phyloP scores from a whole-genome alignment of 257 asterid genomes.

The Lithospermum erythrorhizon region DNA sequence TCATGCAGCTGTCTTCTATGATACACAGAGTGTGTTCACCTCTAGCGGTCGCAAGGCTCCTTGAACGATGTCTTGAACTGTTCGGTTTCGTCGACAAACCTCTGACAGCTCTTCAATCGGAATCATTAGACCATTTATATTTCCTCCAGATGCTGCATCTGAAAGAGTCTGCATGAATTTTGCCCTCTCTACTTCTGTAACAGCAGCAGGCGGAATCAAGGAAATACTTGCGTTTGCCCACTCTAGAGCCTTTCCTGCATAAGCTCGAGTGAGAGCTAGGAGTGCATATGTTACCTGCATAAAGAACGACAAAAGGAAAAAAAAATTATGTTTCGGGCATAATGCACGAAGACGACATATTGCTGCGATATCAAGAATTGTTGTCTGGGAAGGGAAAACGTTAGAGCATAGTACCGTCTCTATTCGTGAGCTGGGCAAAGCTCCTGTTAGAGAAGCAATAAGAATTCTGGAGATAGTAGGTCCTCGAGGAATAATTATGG shows the following conservation, averaged over 20 bases:
- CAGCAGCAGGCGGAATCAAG: constrained; percentile 75
- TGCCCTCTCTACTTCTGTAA: constrained; percentile 62
- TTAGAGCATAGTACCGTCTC: constrained; percentile 49
- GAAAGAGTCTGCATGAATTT: constrained; percentile 73
- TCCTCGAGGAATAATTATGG: constrained; percentile 73
- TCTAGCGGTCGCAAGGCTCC: constrained; percentile 65
- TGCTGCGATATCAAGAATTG: not conserved
- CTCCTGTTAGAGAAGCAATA: constrained; percentile 83
- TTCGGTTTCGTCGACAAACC: constrained; percentile 86
- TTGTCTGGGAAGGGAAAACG: constrained; percentile 1
- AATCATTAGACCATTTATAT: constrained; percentile 45
- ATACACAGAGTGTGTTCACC: constrained; percentile 36
- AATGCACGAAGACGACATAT: not conserved
- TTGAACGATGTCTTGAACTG: constrained; percentile 79
- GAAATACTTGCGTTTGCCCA: constrained; percentile 76
- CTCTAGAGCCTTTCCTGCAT: constrained; percentile 56
- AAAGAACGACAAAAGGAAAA: not conserved
- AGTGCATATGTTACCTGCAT: constrained; percentile 74
- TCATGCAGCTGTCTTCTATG: constrained; percentile 34
- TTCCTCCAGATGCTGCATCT: constrained; percentile 52
- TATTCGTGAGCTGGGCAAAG: constrained; percentile 83
- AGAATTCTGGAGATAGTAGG: constrained; percentile 61
- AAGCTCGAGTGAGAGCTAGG: constrained; percentile 64
- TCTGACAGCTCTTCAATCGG: constrained; percentile 89
- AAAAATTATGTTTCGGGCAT: not conserved